Evolutionary conservation across 2,329 filamentous ascomycete genomes (phyloP).

Genomic region (Xylariaceae sp.): DNA sequence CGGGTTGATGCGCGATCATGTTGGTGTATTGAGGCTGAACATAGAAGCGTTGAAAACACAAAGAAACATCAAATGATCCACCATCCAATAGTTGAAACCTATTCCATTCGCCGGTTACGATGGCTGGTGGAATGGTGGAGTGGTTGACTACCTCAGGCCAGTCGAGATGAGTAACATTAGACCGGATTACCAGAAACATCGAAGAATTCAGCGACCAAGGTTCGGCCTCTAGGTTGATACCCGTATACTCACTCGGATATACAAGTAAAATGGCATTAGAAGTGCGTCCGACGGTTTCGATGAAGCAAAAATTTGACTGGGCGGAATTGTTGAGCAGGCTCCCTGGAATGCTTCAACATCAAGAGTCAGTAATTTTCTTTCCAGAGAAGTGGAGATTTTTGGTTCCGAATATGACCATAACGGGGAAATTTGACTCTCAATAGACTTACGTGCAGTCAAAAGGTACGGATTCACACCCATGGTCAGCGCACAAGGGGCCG

Average conservation of each 20-base stretch:
- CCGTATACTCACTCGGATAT: neutral
- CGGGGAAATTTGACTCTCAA: no score
- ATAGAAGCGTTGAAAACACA: slow-evolving; percentile 13
- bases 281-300: slow-evolving; percentile 9
- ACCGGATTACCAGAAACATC: slow-evolving; percentile 3
- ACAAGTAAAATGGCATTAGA: neutral
- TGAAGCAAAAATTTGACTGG: slow-evolving; percentile 13
- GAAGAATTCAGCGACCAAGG: slow-evolving; percentile 14
- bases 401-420: no score
- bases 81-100: neutral
- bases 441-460: slow-evolving; percentile 15
- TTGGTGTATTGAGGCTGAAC: slow-evolving; percentile 1
- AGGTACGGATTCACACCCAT: neutral
- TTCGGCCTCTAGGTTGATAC: neutral
- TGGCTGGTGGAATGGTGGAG: neutral
- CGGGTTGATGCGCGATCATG: slow-evolving; percentile 1
- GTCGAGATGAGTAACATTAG: neutral
- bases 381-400: no score
- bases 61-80: neutral
- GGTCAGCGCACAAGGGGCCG: neutral
- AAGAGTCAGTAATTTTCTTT: neutral
- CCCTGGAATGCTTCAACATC: neutral
- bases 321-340: neutral
- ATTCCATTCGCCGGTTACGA: slow-evolving; percentile 5
- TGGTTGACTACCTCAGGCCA: neutral